These are phyloP conservation scores for Vitis cinerea DNA, from an alignment of 164 flowering plant genomes.

Conservation along the genomic window DNA sequence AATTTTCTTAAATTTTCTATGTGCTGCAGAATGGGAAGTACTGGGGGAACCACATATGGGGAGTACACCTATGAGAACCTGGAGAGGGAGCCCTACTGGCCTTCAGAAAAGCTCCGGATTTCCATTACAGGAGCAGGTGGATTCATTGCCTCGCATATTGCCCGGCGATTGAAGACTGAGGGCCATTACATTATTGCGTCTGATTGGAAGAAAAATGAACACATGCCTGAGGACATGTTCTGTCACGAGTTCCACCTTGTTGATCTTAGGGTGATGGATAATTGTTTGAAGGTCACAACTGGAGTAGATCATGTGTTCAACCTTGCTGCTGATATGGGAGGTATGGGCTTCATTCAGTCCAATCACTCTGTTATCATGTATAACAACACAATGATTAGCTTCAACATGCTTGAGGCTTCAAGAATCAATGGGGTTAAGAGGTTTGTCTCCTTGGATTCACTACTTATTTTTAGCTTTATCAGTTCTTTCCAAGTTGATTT, in stretches of 20 bases:
- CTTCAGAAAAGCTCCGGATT: slow-evolving; percentile 78
- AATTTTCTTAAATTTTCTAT: too few relatives aligned
- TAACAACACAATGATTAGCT: slow-evolving; percentile 98
- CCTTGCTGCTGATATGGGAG: slow-evolving; percentile 99
- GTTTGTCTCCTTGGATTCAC: slow-evolving; percentile 27
- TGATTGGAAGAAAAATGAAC: slow-evolving; percentile 99
- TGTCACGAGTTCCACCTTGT: slow-evolving; percentile 96
- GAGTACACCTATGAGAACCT: slow-evolving; percentile 79
- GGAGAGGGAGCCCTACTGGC: slow-evolving; percentile 96
- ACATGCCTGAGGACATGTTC: slow-evolving; percentile 98
- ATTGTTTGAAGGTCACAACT: slow-evolving; percentile 84
- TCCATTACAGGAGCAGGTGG: slow-evolving; percentile 99
- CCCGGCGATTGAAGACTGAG: slow-evolving; percentile 88
- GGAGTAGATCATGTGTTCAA: slow-evolving; percentile 93
- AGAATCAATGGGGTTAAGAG: slow-evolving; percentile 92
- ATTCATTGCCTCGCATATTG: slow-evolving; percentile 97
- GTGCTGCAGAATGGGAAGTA: slow-evolving; percentile 72
- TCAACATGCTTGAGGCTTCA: slow-evolving; percentile 95
- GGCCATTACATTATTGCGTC: slow-evolving; percentile 98
- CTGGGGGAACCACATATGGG: slow-evolving; percentile 55
- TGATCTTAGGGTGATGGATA: slow-evolving; percentile 97
- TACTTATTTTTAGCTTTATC: too few relatives aligned
- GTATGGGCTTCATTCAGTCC: slow-evolving; percentile 99
- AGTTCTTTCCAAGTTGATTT: too few relatives aligned
- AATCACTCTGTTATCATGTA: slow-evolving; percentile 98